These are phyloP conservation scores for Trichoderma simmonsii DNA, from an alignment of 2,329 filamentous ascomycete species.

Conservation along the genomic window DNA sequence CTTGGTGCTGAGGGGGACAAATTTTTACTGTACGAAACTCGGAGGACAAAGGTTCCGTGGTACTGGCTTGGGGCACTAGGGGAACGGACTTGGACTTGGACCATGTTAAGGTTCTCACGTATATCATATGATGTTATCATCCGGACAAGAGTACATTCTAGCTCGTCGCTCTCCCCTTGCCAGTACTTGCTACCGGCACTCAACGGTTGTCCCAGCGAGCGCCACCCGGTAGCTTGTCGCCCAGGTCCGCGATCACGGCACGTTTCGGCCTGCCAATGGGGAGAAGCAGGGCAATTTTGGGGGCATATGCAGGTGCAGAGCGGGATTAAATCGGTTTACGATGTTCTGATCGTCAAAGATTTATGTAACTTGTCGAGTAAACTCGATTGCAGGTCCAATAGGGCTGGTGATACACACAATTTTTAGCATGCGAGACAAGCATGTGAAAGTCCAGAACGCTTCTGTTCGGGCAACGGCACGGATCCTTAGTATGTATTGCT, in stretches of 20 bases:
- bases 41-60: background rate
- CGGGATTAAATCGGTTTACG: background rate
- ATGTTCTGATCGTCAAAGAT: background rate
- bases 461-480: background rate
- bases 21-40: background rate
- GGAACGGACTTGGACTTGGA: background rate
- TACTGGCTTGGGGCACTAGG: background rate
- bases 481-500: background rate
- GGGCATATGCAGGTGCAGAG: background rate
- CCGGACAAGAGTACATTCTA: background rate
- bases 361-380: background rate
- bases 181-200: background rate
- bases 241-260: background rate
- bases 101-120: background rate
- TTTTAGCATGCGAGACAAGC: background rate
- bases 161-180: background rate
- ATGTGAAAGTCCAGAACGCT: background rate
- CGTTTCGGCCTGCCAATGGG: background rate
- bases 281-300: background rate
- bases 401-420: background rate
- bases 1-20: background rate
- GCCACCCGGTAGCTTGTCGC: background rate
- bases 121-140: fast-evolving
- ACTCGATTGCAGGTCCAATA: background rate
- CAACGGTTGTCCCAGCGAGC: background rate